These are phyloP conservation scores for Fusarium succisae DNA, from an alignment of 2,329 filamentous ascomycete species.

Conservation along the genomic window DNA sequence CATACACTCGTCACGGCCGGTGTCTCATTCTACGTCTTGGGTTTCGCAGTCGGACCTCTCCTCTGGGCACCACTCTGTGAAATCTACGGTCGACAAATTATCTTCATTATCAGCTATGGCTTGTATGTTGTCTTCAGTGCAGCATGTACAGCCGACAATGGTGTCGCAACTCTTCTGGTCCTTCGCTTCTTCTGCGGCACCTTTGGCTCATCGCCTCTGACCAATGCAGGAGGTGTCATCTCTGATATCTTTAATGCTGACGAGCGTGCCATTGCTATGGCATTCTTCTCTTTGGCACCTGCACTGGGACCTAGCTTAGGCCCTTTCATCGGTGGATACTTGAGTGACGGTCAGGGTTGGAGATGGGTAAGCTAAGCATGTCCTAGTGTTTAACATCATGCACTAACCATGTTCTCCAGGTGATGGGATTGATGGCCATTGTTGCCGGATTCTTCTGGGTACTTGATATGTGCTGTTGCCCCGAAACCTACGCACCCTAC, in stretches of 20 bases:
- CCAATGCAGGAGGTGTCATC: constrained; percentile 70
- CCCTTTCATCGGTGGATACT: constrained; percentile 70
- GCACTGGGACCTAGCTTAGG: constrained; percentile 69
- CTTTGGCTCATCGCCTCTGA: constrained; percentile 70
- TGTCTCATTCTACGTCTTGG: constrained; percentile 71
- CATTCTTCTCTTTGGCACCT: constrained; percentile 69
- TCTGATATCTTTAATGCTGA: constrained; percentile 69
- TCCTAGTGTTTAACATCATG: too few species aligned
- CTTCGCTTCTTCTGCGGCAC: constrained; percentile 73
- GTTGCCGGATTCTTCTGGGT: constrained; percentile 69
- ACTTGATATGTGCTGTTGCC: constrained; percentile 58
- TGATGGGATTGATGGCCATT: constrained; percentile 68
- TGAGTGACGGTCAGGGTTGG: constrained; percentile 68
- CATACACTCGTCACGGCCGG: constrained; percentile 67
- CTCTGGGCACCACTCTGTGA: constrained; percentile 75
- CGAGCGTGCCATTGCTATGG: constrained; percentile 66
- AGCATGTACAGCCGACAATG: constrained; percentile 65
- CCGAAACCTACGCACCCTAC: constrained; percentile 68
- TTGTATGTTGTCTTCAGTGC: constrained; percentile 70
- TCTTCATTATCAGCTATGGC: constrained; percentile 68
- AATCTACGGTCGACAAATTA: constrained; percentile 67
- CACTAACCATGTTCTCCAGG: constrained; percentile 47
- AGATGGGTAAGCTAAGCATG: constrained; percentile 56
- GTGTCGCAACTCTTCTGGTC: constrained; percentile 68
- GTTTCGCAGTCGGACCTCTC: constrained; percentile 69